A percentile compares a stretch with the other conserved stretches of the same genome.
phyloP scores from a whole-genome alignment of 2,329 filamentous ascomycete genomes.

The Thermothelomyces thermophilus region DNA sequence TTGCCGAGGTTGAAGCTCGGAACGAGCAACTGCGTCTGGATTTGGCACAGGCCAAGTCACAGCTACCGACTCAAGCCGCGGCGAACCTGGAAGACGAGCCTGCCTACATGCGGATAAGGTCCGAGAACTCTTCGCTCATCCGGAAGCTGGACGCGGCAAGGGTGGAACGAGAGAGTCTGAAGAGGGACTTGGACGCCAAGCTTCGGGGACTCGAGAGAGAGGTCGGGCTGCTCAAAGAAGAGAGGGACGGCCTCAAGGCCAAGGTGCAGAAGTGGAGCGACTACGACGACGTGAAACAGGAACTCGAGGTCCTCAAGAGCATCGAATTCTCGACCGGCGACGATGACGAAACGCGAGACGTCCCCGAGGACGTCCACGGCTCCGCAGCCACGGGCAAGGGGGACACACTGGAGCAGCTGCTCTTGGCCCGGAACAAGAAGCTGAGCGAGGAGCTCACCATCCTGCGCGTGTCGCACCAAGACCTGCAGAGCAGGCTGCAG shows the following conservation, averaged over 20 bases:
- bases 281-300: constrained; percentile 93
- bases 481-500: constrained; percentile 74
- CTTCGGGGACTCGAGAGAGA: constrained; percentile 76
- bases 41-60: constrained; percentile 79
- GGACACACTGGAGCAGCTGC: constrained; percentile 82
- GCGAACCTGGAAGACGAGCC: constrained; percentile 80
- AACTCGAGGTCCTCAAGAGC: constrained; percentile 93
- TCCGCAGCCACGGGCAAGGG: constrained; percentile 53
- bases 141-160: constrained; percentile 78
- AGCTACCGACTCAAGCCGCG: constrained; percentile 53
- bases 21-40: constrained; percentile 92
- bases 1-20: constrained; percentile 86
- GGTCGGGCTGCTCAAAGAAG: constrained; percentile 64
- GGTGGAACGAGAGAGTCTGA: constrained; percentile 76
- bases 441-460: constrained; percentile 89
- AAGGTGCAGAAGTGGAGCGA: constrained; percentile 88
- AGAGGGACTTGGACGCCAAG: constrained; percentile 67
- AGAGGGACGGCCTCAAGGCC: constrained; percentile 69
- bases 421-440: constrained; percentile 93
- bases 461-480: constrained; percentile 86
- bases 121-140: constrained; percentile 87
- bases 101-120: constrained; percentile 76
- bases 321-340: constrained; percentile 94
- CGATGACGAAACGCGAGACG: constrained; percentile 54
- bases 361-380: constrained; percentile 40